Percentiles rank a stretch among this genome's conserved stretches.
Conservation (phyloP, 192 early-diverging fungal genomes). For the Umbelopsis sp. region DNA sequence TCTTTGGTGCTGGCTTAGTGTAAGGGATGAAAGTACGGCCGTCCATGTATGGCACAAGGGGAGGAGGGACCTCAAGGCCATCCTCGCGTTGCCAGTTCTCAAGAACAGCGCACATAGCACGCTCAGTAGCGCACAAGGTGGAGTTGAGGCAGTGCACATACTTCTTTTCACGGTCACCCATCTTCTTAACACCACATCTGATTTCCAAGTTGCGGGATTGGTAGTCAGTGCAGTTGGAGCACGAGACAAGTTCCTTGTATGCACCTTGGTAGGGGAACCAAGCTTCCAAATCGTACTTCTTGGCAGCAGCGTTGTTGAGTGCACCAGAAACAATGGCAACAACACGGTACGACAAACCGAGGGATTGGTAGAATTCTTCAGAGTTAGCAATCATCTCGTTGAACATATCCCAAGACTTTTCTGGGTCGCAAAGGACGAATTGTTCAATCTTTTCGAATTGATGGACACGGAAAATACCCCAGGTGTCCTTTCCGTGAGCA, state of each 20-base stretch:
- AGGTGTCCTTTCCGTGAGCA: conserved; percentile 94
- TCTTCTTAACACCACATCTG: conserved; percentile 95
- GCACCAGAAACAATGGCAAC: conserved; percentile 97
- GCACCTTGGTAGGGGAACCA: conserved; percentile 99
- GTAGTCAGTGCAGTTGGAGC: conserved; percentile 99
- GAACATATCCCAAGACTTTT: conserved; percentile 99
- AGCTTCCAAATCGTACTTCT: conserved; percentile 99
- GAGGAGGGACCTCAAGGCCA: conserved; percentile 86
- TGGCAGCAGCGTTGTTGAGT: conserved; percentile 98
- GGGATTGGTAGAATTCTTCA: conserved; percentile 94
- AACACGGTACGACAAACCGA: conserved; percentile 93
- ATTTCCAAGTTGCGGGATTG: conserved; percentile 95
- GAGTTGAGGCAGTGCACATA: conserved; percentile 98
- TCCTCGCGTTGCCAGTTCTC: conserved; percentile 96
- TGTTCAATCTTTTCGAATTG: conserved; percentile 99
- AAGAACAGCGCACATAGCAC: conserved; percentile 91
- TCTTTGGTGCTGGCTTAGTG: conserved; percentile 47
- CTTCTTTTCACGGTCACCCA: conserved; percentile 91
- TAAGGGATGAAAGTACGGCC: conserved; percentile 92
- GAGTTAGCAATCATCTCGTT: conserved; percentile 91
- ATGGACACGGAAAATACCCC: conserved; percentile 99
- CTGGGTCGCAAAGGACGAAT: conserved; percentile 94
- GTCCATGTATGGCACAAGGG: conserved; percentile 92
- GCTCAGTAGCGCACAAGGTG: conserved; percentile 94
- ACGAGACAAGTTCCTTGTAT: conserved; percentile 98